phyloP scores from a whole-genome alignment of 208 protist genomes.

The Strigomonas oncopelti region DNA sequence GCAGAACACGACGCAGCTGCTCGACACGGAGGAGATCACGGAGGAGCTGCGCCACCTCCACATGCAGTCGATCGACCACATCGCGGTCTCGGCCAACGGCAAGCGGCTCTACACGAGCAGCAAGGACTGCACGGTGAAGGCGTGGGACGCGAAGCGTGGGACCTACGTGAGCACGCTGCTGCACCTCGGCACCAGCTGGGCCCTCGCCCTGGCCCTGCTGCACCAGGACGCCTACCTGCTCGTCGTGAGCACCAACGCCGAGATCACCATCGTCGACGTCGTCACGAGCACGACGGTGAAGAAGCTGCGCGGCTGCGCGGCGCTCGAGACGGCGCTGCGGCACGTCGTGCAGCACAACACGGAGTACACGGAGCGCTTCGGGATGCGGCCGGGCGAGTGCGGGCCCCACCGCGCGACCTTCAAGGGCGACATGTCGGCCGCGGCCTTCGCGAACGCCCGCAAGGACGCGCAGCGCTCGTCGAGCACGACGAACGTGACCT shows the following conservation, averaged over 20 bases:
- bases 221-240: slow-evolving; percentile 71
- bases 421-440: slow-evolving; percentile 30
- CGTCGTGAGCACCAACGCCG: slow-evolving; percentile 69
- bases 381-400: slow-evolving; percentile 71
- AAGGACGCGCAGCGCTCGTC: slow-evolving; percentile 40
- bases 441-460: slow-evolving; percentile 34
- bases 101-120: slow-evolving; percentile 57
- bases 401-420: slow-evolving; percentile 50
- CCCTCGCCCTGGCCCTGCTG: slow-evolving; percentile 68
- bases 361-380: slow-evolving; percentile 54
- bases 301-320: slow-evolving; percentile 75
- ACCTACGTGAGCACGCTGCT: slow-evolving; percentile 61
- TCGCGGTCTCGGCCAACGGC: slow-evolving; percentile 39
- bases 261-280: slow-evolving; percentile 82
- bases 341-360: slow-evolving; percentile 55
- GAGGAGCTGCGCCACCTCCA: slow-evolving; percentile 53
- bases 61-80: slow-evolving; percentile 53
- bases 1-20: slow-evolving; percentile 6
- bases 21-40: slow-evolving; percentile 33
- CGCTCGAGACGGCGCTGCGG: slow-evolving; percentile 45
- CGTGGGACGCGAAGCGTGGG: slow-evolving; percentile 60
- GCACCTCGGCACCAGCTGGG: slow-evolving; percentile 68
- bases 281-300: slow-evolving; percentile 51
- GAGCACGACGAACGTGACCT: slow-evolving; percentile 23
- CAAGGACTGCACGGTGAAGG: slow-evolving; percentile 79